Evolutionary conservation across 148 eudicot genomes (phyloP).

Genomic region (Vaccinium macrocarpon): DNA sequence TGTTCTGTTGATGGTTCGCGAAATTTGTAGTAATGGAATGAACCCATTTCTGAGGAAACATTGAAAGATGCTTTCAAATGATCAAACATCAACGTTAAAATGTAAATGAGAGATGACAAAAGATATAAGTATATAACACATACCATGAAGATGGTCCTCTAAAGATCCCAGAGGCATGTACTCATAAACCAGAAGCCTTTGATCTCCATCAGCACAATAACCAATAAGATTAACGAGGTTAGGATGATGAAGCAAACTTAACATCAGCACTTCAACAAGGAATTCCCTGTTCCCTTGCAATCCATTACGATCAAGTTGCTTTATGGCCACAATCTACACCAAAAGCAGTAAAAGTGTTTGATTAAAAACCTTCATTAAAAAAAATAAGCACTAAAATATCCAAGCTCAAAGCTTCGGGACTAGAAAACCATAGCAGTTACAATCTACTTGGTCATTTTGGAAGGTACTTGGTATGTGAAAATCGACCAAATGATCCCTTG

Average conservation of each 20-base stretch:
- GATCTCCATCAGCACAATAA: slow-evolving; percentile 68
- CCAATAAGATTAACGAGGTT: slow-evolving; percentile 59
- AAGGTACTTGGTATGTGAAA: background rate
- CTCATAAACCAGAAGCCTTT: slow-evolving; percentile 54
- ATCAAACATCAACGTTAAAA: background rate
- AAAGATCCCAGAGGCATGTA: slow-evolving; percentile 58
- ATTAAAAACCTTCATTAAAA: background rate
- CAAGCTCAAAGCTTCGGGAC: background rate
- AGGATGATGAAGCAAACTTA: slow-evolving; percentile 53
- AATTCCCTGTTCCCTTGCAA: slow-evolving; percentile 68
- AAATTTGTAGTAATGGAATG: background rate
- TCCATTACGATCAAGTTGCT: slow-evolving; percentile 61
- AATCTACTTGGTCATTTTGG: background rate
- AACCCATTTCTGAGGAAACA: background rate
- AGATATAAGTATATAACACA: background rate
- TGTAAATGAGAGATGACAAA: background rate
- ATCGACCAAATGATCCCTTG: background rate
- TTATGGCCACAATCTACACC: slow-evolving; percentile 59
- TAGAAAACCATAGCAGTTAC: slow-evolving; percentile 7
- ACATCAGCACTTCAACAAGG: slow-evolving; percentile 61
- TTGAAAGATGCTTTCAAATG: background rate
- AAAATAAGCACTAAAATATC: background rate
- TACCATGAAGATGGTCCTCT: slow-evolving; percentile 65
- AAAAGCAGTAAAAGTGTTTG: background rate
- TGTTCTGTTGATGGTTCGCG: background rate